phyloP scores from a whole-genome alignment of 192 early-diverging fungal genomes.

The Coemansia sp. region DNA sequence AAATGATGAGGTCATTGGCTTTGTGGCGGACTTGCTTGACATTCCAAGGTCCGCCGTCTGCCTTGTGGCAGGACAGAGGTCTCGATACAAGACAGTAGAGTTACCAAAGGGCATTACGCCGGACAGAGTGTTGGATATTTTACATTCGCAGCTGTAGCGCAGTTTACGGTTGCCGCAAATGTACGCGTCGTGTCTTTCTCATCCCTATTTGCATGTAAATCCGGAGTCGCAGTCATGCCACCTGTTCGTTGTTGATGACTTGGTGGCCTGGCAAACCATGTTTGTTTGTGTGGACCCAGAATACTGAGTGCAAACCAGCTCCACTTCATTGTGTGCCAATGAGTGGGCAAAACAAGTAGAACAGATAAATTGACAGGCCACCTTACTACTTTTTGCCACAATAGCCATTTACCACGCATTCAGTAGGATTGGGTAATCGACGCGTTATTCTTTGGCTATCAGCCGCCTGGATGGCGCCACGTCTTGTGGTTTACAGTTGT shows the following conservation, averaged over 20 bases:
- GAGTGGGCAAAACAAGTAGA: not conserved
- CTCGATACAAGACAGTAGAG: constrained; percentile 11
- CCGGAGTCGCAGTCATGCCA: too few species aligned
- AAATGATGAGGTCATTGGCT: constrained; percentile 22
- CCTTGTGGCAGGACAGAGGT: constrained; percentile 10
- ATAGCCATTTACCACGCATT: constrained; percentile 7
- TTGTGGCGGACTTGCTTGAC: constrained; percentile 18
- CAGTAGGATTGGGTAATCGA: not conserved
- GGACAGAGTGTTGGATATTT: not conserved
- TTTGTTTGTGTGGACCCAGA: too few species aligned
- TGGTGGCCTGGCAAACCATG: not conserved
- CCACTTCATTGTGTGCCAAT: not conserved
- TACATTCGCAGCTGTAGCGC: constrained; percentile 2
- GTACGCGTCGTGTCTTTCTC: too few species aligned
- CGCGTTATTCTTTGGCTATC: not conserved
- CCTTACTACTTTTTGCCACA: not conserved
- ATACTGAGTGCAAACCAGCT: too few species aligned
- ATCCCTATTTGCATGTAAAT: too few species aligned
- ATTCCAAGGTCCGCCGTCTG: constrained; percentile 8
- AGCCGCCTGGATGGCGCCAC: constrained; percentile 7
- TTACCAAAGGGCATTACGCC: not conserved
- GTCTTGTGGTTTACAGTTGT: not conserved
- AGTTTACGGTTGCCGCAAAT: not conserved
- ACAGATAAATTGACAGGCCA: not conserved
- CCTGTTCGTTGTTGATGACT: too few species aligned